Evolutionary conservation across 1,139 yeast species (phyloP), one percentile per base, ranked within the genome.

Genomic region (Kurtzmaniella quercitrusa): DNA sequence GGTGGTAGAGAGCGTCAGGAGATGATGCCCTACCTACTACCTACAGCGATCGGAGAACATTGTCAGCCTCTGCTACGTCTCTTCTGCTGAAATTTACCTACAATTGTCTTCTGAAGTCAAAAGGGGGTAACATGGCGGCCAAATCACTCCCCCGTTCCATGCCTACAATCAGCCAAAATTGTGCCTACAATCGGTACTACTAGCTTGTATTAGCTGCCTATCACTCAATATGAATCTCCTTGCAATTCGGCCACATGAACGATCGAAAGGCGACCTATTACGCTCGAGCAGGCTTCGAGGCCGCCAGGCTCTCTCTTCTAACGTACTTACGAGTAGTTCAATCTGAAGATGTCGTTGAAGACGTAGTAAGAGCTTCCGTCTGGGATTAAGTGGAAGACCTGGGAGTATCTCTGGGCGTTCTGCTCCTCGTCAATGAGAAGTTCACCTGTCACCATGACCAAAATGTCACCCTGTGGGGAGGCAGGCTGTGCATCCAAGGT

Each of bases 401-500:
- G 98, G 31, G 98, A 88, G 70, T 90, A 93, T 69, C 96, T 83
- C 70, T 91, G 97, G 46, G 98, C 82, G 66, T 89, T 89, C 62
- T 83, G 86, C 71, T 93, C 98, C 51, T 91, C 98, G 63, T 93
- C 99, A 57, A 85, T 79, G 55, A 90, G 69, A 55, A 93, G 79
- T 66, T 89, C 96, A 52, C 99, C 99, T 44, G 99, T 93, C 56
- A 93, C 98, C 95, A 93, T 85, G 46, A 91, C 98, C 59, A 93
- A 77, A 48, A 93, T 95, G 62, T 91, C 98, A 50, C 97, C 97
- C 56, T 74, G 79, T 48, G 95, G 88, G 49, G 96, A 85, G 37
- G 94, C 96, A 41, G 98, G 98, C 73, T 93, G 99, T 41, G 98
- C 98, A 62, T 93, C 98, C 59, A 93, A 78, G 41, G 98, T 91